Percentiles rank a stretch among this genome's conserved stretches.
Conservation (phyloP, 2,329 filamentous ascomycete genomes). For the Cladosporium sp. region DNA sequence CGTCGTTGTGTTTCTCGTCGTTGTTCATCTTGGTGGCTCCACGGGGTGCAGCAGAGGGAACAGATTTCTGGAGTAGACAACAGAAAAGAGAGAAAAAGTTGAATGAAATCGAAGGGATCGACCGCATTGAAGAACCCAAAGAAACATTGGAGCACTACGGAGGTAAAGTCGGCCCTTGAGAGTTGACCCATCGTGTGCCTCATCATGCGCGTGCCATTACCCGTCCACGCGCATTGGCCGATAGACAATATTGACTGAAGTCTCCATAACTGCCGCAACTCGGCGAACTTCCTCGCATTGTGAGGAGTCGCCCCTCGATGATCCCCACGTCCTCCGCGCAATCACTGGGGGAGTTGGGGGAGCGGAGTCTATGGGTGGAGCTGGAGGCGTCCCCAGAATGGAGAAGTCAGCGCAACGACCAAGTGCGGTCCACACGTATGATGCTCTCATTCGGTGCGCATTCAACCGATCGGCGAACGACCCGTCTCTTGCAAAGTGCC, state of each 20-base stretch:
- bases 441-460: not conserved
- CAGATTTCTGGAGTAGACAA: not conserved
- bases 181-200: not conserved
- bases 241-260: not conserved
- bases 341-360: constrained; percentile 11
- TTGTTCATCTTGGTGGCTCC: not conserved
- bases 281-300: not conserved
- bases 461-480: constrained; percentile 1
- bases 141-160: not conserved
- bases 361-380: constrained; percentile 5
- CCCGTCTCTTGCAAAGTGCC: not conserved
- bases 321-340: constrained; percentile 2
- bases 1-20: constrained; percentile 3
- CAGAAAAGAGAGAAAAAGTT: not conserved
- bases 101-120: constrained; percentile 1
- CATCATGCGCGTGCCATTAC: constrained; percentile 4
- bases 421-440: not conserved
- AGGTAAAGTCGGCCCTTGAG: not conserved
- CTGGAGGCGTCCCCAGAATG: not conserved
- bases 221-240: not conserved
- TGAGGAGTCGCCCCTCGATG: not conserved
- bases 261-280: not conserved
- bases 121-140: constrained; percentile 2
- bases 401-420: constrained; percentile 1
- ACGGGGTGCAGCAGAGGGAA: not conserved